Evolutionary conservation across 495 filamentous ascomycete species (phyloP).

Genomic region (Amorphotheca resinae): DNA sequence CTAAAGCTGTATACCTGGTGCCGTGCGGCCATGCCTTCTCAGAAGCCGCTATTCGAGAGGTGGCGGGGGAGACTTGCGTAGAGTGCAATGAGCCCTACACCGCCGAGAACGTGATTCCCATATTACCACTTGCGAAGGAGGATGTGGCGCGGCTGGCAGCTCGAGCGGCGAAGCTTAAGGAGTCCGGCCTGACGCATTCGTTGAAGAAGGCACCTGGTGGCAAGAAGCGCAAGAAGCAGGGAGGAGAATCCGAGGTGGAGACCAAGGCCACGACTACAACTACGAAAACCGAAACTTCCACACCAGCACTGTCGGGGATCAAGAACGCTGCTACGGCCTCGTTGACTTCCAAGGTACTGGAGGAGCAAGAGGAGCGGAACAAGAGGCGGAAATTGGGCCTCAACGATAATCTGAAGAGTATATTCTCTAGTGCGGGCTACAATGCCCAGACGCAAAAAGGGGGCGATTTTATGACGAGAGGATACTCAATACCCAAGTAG

Average conservation of each 20-base stretch:
- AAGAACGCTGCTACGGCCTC: slow-evolving; percentile 78
- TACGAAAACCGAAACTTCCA: slow-evolving; percentile 1
- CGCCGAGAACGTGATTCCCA: slow-evolving; percentile 66
- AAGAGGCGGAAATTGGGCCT: slow-evolving; percentile 62
- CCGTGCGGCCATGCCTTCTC: slow-evolving; percentile 94
- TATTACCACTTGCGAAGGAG: slow-evolving; percentile 56
- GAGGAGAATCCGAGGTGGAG: slow-evolving; percentile 20
- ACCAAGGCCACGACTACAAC: slow-evolving; percentile 13
- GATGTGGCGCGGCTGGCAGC: slow-evolving; percentile 57
- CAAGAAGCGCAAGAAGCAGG: slow-evolving; percentile 54
- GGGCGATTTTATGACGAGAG: slow-evolving; percentile 68
- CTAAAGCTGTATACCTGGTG: slow-evolving; percentile 78
- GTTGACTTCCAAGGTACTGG: slow-evolving; percentile 71
- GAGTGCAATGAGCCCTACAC: slow-evolving; percentile 69
- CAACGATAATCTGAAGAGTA: slow-evolving; percentile 57
- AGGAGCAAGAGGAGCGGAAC: slow-evolving; percentile 70
- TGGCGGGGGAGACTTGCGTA: slow-evolving; percentile 39
- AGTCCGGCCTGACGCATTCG: slow-evolving; percentile 67
- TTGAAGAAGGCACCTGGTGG: slow-evolving; percentile 65
- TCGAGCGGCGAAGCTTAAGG: slow-evolving; percentile 52
- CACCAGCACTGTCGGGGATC: slow-evolving; percentile 41
- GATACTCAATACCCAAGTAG: slow-evolving; percentile 47
- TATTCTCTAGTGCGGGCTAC: slow-evolving; percentile 45
- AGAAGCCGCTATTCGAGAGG: slow-evolving; percentile 69
- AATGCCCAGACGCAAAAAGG: slow-evolving; percentile 39